Conservation (phyloP, 164 flowering plant genomes). For the Platanus orientalis region DNA sequence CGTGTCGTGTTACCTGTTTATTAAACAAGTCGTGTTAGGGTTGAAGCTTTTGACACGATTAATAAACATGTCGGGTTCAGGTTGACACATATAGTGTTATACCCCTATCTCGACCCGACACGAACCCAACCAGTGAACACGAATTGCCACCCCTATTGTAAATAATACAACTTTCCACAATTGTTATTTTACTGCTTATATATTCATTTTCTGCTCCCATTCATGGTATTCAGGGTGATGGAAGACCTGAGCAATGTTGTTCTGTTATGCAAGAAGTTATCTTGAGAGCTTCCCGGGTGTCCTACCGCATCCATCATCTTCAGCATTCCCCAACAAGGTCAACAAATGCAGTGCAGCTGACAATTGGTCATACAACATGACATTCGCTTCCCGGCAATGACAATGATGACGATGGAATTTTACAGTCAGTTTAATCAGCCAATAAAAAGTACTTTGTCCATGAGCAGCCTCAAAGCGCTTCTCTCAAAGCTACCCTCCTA, state of each 20-base stretch:
- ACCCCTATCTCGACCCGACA: too few relatives aligned
- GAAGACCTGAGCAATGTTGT: constrained; percentile 42
- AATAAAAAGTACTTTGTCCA: constrained; percentile 71
- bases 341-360: constrained; percentile 31
- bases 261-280: constrained; percentile 70
- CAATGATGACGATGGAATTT: constrained; percentile 14
- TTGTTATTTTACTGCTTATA: too few relatives aligned
- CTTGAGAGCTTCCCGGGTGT: constrained; percentile 96
- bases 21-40: too few relatives aligned
- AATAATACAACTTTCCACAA: too few relatives aligned
- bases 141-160: too few relatives aligned
- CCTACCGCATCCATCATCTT: constrained; percentile 89
- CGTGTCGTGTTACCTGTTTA: too few relatives aligned
- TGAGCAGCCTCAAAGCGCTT: constrained; percentile 95
- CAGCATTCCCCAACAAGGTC: constrained; percentile 48
- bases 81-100: too few relatives aligned
- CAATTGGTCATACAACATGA: constrained; percentile 32
- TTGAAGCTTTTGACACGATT: too few relatives aligned
- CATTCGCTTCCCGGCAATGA: constrained; percentile 12
- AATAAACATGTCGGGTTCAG: too few relatives aligned
- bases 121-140: too few relatives aligned
- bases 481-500: constrained; percentile 88
- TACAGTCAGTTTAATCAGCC: constrained; percentile 40
- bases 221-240: too few relatives aligned
- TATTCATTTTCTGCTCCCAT: too few relatives aligned